Evolutionary conservation across 257 asterid genomes (phyloP), one percentile per base, ranked within the genome.

Genomic region (Parsonsia alboflavescens): DNA sequence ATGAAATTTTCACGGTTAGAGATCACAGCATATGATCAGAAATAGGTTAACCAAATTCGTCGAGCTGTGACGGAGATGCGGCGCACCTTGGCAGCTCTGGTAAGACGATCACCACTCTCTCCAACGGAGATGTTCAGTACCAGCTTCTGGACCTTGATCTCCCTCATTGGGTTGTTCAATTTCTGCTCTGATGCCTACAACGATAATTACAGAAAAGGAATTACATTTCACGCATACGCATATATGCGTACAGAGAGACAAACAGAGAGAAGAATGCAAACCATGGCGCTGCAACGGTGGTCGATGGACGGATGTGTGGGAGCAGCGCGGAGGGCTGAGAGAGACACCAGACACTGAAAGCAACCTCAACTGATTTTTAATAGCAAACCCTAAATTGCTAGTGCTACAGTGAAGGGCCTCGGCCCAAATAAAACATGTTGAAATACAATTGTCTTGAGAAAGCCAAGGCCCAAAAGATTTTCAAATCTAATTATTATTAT

Each of bases 41-140:
- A 17, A n/a, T 10, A 21, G 6, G 53, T 26, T 7, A 42, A 36
- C 21, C 11, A 57, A 65, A 11, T 28, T 33, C 67, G 10, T 12
- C 10, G 21, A 13, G 10, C 21, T 28, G 8, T 22, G 41, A 16
- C 11, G 17, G 24, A 15, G 62, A 19, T 53, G 45, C 6, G 33
- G 0, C 1, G 33, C 1, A 85, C 89, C 87, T 88, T 86, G 62
- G 90, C 88, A 6, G 88, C 89, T 57, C 90, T 82, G 68, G 89
- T 85, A 70, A 85, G 89, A 15, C 91, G 90, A 85, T 87, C 92
- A 54, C 92, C 92, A 13, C 90, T 86, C 83, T 86, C 93, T 33
- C 93, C 93, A 9, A 88, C 93, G 1, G 93, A 88, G 75, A 88
- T 86, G 83, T 88, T 88, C 22, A 88, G 93, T 21, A 88, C 93